These are phyloP conservation scores for Tricholoma sp. DNA, from an alignment of 768 basidiomycete species.

Conservation along the genomic window DNA sequence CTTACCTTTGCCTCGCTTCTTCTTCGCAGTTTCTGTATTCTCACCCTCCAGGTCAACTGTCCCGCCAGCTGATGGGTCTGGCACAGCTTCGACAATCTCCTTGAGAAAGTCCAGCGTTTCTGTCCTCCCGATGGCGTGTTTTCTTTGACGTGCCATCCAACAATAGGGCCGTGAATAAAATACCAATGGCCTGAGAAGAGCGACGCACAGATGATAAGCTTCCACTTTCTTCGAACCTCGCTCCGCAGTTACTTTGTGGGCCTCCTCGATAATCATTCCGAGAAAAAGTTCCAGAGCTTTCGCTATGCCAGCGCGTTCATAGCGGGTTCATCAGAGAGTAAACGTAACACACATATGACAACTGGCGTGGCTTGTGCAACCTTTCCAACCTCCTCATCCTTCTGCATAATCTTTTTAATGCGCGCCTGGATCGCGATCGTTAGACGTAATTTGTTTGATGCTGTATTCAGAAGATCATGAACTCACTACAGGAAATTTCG, in stretches of 20 bases:
- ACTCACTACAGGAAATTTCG: slow-evolving; percentile 86
- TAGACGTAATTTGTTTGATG: slow-evolving; percentile 2
- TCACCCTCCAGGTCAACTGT: slow-evolving; percentile 70
- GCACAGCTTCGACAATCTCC: slow-evolving; percentile 81
- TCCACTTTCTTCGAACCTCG: slow-evolving; percentile 87
- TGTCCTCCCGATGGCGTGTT: slow-evolving; percentile 84
- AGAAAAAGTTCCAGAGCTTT: slow-evolving; percentile 94
- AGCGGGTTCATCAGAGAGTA: background rate
- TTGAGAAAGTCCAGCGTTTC: slow-evolving; percentile 92
- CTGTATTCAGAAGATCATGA: background rate
- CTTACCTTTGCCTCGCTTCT: slow-evolving; percentile 56
- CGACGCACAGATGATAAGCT: slow-evolving; percentile 84
- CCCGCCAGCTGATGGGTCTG: slow-evolving; percentile 83
- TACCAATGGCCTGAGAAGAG: background rate
- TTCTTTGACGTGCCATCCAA: slow-evolving; percentile 43
- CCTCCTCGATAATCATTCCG: slow-evolving; percentile 74
- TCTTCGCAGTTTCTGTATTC: slow-evolving; percentile 45
- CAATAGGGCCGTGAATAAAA: background rate
- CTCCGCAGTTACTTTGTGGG: slow-evolving; percentile 71
- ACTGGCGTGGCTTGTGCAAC: slow-evolving; percentile 95
- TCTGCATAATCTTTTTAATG: slow-evolving; percentile 99
- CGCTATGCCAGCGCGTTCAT: slow-evolving; percentile 40
- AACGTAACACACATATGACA: slow-evolving; percentile 82
- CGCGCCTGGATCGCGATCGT: slow-evolving; percentile 57
- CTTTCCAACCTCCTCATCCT: slow-evolving; percentile 98